Base-by-base conservation (phyloP, 768 basidiomycete genomes). In the Tremella fuciformis region DNA sequence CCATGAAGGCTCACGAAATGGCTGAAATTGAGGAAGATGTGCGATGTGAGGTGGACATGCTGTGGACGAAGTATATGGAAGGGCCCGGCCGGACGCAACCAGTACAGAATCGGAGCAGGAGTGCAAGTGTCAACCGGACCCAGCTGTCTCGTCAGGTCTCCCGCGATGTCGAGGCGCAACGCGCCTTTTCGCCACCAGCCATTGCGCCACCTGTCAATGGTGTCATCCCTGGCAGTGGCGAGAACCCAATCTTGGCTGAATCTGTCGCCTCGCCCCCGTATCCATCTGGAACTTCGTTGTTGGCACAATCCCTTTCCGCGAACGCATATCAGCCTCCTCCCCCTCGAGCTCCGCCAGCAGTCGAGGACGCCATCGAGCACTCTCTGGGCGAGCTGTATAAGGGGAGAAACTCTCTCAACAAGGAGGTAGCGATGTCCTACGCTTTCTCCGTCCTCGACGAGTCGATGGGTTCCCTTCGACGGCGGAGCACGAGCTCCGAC, bases 1-100 rank as follows among this genome's bases (percentile, higher is more conserved):
- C 40, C 2, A 16, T 19, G 13, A 72, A 75, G 51, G 29, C 71
- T 8, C 46, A 55, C 18, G 64, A 72, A 42, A 70, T 75, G 60
- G 41, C 58, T 13, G 54, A 57, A 0, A 49, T 69, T 9, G 66
- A 74, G 47, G 68, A 71, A 15, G 60, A 62, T 50, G 67, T 75
- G 13, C 39, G 74, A 50, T 52, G 44, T 0, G 75, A 76, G 40
- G 74, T 76, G 9, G 75, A 76, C 58, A 25, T 65, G 41, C 55
- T 76, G 8, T 77, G 75, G 75, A 62, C 62, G 19, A 66, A 64
- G 19, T 74, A 71, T 40, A 16, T 26, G 26, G 50, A 44, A 24
- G 58, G 57, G n/a, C 51, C 53, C 42, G 60, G 50, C 26, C 34
- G 22, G 42, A 51, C 54, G 21, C 50, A 60, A 13, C 11, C 11